Percentiles rank a stretch among this genome's conserved stretches.
These are phyloP conservation scores for Debaryomyces tyrocola DNA, from an alignment of 805 yeast species.

Conservation along the genomic window DNA sequence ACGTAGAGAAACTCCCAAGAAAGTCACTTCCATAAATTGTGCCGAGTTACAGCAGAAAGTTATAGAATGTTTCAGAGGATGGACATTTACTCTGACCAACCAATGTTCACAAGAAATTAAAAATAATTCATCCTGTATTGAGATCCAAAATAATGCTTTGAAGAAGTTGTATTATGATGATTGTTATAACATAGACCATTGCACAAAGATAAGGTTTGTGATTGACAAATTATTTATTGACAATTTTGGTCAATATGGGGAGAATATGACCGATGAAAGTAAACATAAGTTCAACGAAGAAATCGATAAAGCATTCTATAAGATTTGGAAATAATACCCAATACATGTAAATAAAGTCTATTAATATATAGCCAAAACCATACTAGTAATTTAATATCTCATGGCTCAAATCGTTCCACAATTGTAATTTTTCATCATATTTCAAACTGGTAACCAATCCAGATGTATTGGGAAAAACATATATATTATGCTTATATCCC, in stretches of 20 bases:
- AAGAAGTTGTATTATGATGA: constrained; percentile 33
- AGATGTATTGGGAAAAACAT: constrained; percentile 72
- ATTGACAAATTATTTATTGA: constrained; percentile 36
- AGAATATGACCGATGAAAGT: constrained; percentile 23
- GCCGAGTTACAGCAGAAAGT: constrained; percentile 40
- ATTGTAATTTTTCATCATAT: constrained; percentile 41
- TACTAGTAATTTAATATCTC: constrained; percentile 12
- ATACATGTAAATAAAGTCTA: neutral
- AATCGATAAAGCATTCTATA: constrained; percentile 27
- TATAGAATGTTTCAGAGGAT: constrained; percentile 33
- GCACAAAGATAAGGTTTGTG: constrained; percentile 33
- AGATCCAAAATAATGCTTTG: constrained; percentile 36
- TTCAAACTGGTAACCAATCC: constrained; percentile 61
- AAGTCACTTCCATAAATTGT: constrained; percentile 36
- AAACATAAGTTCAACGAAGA: constrained; percentile 26
- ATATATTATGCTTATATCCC: constrained; percentile 28
- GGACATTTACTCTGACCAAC: constrained; percentile 25
- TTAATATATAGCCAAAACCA: neutral
- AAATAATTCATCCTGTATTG: constrained; percentile 28
- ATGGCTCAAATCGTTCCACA: constrained; percentile 47
- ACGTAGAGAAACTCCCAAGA: constrained; percentile 20
- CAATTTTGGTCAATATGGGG: constrained; percentile 41
- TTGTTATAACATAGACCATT: constrained; percentile 34
- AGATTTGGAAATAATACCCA: constrained; percentile 29
- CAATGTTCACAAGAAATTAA: constrained; percentile 32